Evolutionary conservation across 129 eudicot genomes (phyloP), one percentile per base, ranked within the genome.

Genomic region (Erigeron canadensis): DNA sequence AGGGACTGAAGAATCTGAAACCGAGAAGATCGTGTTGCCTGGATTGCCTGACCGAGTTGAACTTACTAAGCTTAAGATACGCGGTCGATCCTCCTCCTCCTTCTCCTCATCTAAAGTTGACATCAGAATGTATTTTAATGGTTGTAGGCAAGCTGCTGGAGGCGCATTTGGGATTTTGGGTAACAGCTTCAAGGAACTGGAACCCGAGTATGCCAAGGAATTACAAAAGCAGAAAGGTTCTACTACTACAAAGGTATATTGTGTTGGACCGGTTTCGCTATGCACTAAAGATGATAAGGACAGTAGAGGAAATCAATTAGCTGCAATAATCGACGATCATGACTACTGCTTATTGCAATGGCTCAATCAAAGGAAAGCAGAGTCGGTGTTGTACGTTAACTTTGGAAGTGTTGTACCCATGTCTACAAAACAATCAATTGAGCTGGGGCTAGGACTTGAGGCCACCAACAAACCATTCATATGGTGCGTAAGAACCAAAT

Each of bases 401-500:
- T 11, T 60, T 1, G 65, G 65, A 60, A 60, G 42, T 60, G 18
- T 60, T 12, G 18, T 37, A 1, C 42, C 5, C 5, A 9, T 60
- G 34, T 60, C 65, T 60, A 28, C 11, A 7, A 37, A 28, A 0
- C 65, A 60, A 60, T n/a, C 65, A 4, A 60, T 34, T 60, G 21
- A 60, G 44, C 3, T 60, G 11, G 65, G 65, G 65, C 38, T 60
- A 15, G 65, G 65, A 13, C 65, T 60, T 4, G 65, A 60, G 41
- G 34, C 65, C 44, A 60, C n/a, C 9, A 60, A 60, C 19, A 3
- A 18, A 13, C 65, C 65, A 10, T 60, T 60, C 44, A 2, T 60
- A 13, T 60, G 65, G 65, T 60, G 65, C 42, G 41, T 60, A 34
- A 34, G 65, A 60, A 60, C 34, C 21, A 60, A 60, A 60, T 8